Percentiles rank a stretch among this genome's conserved stretches.
Evolutionary conservation across 2,329 filamentous ascomycete species (phyloP).

Genomic region (Pyrenophora graminea): DNA sequence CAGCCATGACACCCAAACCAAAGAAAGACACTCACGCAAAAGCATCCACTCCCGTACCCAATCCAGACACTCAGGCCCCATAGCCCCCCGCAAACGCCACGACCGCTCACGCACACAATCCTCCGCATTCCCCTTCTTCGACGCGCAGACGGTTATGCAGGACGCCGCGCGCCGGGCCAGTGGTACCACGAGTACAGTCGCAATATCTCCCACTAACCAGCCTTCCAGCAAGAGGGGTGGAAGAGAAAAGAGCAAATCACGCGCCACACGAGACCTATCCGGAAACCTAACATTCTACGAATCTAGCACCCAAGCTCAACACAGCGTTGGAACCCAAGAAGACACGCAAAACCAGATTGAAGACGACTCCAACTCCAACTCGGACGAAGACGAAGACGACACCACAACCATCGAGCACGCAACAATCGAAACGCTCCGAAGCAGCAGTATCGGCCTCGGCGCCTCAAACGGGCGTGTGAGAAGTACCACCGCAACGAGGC

Average conservation of each 20-base stretch:
- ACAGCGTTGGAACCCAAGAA: no score
- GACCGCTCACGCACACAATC: constrained; percentile 34
- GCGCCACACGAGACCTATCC: no score
- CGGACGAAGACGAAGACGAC: background rate
- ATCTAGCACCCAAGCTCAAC: no score
- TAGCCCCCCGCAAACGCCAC: constrained; percentile 14
- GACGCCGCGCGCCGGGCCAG: no score
- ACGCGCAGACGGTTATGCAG: constrained; percentile 3
- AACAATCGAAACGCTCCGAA: constrained; percentile 21
- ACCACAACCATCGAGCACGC: constrained; percentile 28
- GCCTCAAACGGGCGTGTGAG: constrained; percentile 16
- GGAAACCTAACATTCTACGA: no score
- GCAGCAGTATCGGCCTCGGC: constrained; percentile 23
- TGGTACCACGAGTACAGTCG: no score
- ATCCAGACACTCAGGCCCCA: constrained; percentile 24
- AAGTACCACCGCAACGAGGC: background rate
- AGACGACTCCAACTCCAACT: no score
- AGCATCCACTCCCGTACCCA: constrained; percentile 28
- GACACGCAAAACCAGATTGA: no score
- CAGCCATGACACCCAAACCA: constrained; percentile 17
- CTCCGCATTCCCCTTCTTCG: constrained; percentile 36
- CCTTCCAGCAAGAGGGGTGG: no score
- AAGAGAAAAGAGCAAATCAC: no score
- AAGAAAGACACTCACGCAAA: constrained; percentile 32
- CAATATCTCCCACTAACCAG: no score